phyloP scores from a whole-genome alignment of 352 stramenopile genomes.

The Phytophthora macrochlamydospora region DNA sequence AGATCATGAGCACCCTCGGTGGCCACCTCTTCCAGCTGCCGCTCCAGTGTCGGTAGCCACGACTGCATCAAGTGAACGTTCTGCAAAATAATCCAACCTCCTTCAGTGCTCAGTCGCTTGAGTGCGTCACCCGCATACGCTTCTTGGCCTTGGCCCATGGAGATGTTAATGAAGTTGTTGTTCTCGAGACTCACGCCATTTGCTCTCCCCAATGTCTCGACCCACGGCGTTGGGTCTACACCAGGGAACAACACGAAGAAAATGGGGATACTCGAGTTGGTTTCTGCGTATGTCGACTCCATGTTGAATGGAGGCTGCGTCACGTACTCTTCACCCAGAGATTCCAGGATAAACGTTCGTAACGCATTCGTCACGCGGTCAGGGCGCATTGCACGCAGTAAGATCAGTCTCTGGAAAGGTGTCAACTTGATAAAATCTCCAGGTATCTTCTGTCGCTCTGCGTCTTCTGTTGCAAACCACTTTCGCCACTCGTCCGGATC shows the following conservation, averaged over 20 bases:
- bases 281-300: slow-evolving; percentile 92
- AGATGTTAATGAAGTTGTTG: slow-evolving; percentile 97
- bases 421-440: slow-evolving; percentile 91
- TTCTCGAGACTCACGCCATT: slow-evolving; percentile 92
- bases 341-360: slow-evolving; percentile 90
- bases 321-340: slow-evolving; percentile 91
- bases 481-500: slow-evolving; percentile 96
- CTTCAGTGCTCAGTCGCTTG: slow-evolving; percentile 90
- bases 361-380: slow-evolving; percentile 95
- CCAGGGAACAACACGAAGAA: slow-evolving; percentile 97
- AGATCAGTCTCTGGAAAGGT: slow-evolving; percentile 84
- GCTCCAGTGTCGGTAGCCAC: slow-evolving; percentile 94
- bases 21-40: slow-evolving; percentile 91
- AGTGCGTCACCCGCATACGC: slow-evolving; percentile 92
- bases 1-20: slow-evolving; percentile 91
- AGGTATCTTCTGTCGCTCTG: slow-evolving; percentile 93
- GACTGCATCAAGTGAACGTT: slow-evolving; percentile 97
- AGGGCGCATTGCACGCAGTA: slow-evolving; percentile 92
- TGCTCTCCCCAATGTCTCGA: slow-evolving; percentile 89
- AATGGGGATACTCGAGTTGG: slow-evolving; percentile 91
- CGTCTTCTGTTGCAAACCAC: slow-evolving; percentile 96
- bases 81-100: slow-evolving; percentile 96
- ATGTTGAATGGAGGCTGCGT: slow-evolving; percentile 93
- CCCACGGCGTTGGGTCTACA: slow-evolving; percentile 95
- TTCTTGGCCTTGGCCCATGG: slow-evolving; percentile 93